Conservation (phyloP, 2,329 filamentous ascomycete genomes). For the Pseudocercospora cruenta region DNA sequence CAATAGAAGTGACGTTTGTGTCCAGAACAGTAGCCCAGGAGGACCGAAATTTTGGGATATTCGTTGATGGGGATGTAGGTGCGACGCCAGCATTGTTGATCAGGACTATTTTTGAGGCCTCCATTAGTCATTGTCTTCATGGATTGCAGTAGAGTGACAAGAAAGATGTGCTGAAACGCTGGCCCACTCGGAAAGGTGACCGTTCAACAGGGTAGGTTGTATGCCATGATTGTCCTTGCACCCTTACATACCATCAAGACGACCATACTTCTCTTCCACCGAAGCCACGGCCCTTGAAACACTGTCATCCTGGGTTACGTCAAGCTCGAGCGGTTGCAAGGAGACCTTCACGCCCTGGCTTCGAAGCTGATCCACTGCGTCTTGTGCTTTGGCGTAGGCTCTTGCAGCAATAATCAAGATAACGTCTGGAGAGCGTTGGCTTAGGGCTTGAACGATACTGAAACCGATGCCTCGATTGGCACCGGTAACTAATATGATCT, state of each 20-base stretch:
- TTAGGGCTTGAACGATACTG: conserved; percentile 28
- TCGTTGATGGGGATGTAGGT: conserved; percentile 27
- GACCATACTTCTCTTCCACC: conserved; percentile 31
- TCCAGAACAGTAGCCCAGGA: background rate
- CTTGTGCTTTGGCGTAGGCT: conserved; percentile 29
- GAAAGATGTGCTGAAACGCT: background rate
- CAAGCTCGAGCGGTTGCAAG: conserved; percentile 35
- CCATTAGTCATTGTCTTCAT: background rate
- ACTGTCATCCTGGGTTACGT: conserved; percentile 36
- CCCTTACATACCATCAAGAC: conserved; percentile 31
- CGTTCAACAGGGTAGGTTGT: background rate
- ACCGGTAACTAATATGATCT: conserved; percentile 28
- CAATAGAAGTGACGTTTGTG: conserved; percentile 52
- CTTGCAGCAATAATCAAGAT: conserved; percentile 41
- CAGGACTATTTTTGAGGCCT: conserved; percentile 35
- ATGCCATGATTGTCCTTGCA: background rate
- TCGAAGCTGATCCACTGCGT: conserved; percentile 34
- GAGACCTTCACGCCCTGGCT: conserved; percentile 24
- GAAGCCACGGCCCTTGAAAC: conserved; percentile 29
- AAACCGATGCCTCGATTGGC: conserved; percentile 32
- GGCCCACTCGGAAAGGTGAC: background rate
- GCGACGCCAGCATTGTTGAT: conserved; percentile 48
- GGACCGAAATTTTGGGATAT: background rate
- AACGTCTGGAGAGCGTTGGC: conserved; percentile 27
- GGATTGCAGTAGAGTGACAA: background rate